These are phyloP conservation scores for Geranomyces michiganensis DNA, from an alignment of 192 early-diverging fungal genomes.

Conservation along the genomic window DNA sequence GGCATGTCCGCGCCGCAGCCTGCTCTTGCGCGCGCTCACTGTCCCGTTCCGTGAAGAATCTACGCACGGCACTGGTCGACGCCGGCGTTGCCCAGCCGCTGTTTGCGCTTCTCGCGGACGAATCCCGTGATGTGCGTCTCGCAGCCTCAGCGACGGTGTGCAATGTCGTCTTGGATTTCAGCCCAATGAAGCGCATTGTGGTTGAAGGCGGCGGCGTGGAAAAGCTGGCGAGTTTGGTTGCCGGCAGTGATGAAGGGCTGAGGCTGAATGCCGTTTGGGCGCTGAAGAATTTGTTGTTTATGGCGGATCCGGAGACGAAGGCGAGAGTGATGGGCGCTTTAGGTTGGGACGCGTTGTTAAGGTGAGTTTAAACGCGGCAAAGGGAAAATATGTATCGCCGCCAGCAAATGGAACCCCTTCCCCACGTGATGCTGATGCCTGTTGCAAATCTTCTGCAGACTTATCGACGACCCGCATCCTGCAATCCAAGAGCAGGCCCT, in stretches of 20 bases:
- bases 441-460: constrained; percentile 16
- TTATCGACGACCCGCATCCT: constrained; percentile 64
- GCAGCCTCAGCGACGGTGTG: constrained; percentile 78
- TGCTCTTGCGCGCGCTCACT: constrained; percentile 79
- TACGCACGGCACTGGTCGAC: constrained; percentile 81
- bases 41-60: constrained; percentile 72
- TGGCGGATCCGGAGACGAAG: constrained; percentile 70
- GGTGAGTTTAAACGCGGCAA: no score
- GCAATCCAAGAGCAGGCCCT: constrained; percentile 77
- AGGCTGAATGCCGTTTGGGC: constrained; percentile 80
- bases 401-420: no score
- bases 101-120: constrained; percentile 68
- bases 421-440: background rate
- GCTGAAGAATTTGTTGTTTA: constrained; percentile 77
- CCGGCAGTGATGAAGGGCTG: constrained; percentile 47
- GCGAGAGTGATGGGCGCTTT: constrained; percentile 67
- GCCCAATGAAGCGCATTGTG: constrained; percentile 74
- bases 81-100: constrained; percentile 71
- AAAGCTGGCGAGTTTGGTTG: constrained; percentile 64
- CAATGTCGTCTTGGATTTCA: constrained; percentile 84
- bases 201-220: constrained; percentile 75
- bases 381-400: no score
- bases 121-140: constrained; percentile 61
- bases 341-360: constrained; percentile 60
- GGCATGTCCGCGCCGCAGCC: constrained; percentile 69